Evolutionary conservation across 306 rosid species (phyloP).

Genomic region (Hippophae gyantsensis): DNA sequence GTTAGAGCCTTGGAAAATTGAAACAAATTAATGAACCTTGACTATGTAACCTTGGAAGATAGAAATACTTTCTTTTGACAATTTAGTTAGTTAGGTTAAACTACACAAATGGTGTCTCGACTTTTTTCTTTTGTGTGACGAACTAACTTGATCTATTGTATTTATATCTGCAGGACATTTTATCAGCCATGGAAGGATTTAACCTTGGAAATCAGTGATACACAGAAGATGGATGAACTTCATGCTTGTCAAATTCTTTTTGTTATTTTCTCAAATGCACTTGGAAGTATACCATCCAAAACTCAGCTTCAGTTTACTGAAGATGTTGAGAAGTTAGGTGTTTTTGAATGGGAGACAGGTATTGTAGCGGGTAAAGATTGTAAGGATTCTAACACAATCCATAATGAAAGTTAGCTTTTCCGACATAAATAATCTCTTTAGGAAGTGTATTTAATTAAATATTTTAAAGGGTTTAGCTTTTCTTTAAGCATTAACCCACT

Average conservation of each 20-base stretch:
- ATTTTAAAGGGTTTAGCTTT: no score
- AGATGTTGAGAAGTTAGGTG: conserved; percentile 36
- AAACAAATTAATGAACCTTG: not conserved
- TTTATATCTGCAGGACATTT: conserved; percentile 47
- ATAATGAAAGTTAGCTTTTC: not conserved
- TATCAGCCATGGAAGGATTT: conserved; percentile 57
- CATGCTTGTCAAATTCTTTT: conserved; percentile 60
- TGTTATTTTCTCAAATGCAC: conserved; percentile 40
- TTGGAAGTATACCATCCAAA: conserved; percentile 38
- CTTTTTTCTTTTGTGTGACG: not conserved
- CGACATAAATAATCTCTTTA: no score
- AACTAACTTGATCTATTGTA: conserved; percentile 10
- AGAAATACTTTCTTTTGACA: not conserved
- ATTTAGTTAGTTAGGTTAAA: not conserved
- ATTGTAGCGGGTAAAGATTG: conserved; percentile 15
- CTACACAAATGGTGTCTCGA: not conserved
- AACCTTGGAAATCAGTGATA: conserved; percentile 29
- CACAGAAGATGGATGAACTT: conserved; percentile 58
- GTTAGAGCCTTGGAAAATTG: not conserved
- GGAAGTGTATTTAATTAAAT: no score
- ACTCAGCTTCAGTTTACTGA: conserved; percentile 27
- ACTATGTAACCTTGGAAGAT: not conserved
- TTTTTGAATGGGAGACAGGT: conserved; percentile 62
- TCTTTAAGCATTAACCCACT: no score
- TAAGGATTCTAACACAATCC: not conserved